Evolutionary conservation across 768 basidiomycete genomes (phyloP).

Genomic region (Boletus eberwhitei): DNA sequence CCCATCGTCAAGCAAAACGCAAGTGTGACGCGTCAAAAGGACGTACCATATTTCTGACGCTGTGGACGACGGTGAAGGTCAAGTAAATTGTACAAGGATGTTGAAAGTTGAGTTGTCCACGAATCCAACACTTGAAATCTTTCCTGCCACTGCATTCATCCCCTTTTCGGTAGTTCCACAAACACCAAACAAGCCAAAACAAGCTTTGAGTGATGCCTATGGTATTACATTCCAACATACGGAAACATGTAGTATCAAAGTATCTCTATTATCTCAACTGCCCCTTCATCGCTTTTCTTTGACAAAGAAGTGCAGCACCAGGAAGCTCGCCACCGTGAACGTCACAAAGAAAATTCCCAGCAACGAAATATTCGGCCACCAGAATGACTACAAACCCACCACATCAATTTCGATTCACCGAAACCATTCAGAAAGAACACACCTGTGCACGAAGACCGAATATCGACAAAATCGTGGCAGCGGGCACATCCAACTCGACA

Average conservation of each 20-base stretch:
- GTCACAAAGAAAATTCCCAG: conserved; percentile 82
- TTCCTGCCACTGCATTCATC: not conserved
- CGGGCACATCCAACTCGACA: conserved; percentile 93
- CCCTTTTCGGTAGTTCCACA: conserved; percentile 13
- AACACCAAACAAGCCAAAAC: conserved; percentile 21
- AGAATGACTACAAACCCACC: conserved; percentile 67
- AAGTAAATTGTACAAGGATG: conserved; percentile 6
- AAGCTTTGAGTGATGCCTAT: not conserved
- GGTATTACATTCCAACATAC: not conserved
- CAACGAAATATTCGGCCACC: conserved; percentile 94
- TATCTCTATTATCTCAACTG: conserved; percentile 1
- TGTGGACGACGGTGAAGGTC: conserved; percentile 1
- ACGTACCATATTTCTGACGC: conserved; percentile 25
- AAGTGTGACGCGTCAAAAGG: conserved; percentile 7
- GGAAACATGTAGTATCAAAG: not conserved
- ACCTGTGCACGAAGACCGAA: conserved; percentile 91
- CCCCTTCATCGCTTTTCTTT: conserved; percentile 55
- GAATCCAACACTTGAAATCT: not conserved
- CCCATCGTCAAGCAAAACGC: not conserved
- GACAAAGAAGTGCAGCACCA: conserved; percentile 84
- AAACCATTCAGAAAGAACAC: conserved; percentile 10
- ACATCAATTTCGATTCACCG: conserved; percentile 6
- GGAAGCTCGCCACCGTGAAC: conserved; percentile 74
- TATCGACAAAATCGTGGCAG: conserved; percentile 89
- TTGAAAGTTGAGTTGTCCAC: conserved; percentile 4